Evolutionary conservation across 176 grass and related monocot species (phyloP), one percentile per base, ranked within the genome.

Genomic region (Luzula sylvatica): DNA sequence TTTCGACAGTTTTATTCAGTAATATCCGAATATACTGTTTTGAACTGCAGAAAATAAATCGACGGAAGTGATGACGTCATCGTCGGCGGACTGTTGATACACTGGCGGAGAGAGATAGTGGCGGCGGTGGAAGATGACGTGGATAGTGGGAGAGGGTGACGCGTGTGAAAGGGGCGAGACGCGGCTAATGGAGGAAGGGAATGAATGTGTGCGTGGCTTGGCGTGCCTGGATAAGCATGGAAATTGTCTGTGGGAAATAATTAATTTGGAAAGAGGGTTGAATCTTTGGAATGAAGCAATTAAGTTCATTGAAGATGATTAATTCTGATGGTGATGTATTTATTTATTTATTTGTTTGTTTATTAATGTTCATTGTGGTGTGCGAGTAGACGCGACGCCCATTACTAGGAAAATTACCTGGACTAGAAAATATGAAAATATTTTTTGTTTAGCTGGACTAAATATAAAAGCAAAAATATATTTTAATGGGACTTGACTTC

Each of bases 301-400:
- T 35, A 44, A 15, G 23, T 19, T 61, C 57, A 3, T 9, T 19
- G 30, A 35, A 35, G 30, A 35, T 25, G 16, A 32, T n/a, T n/a
- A n/a, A 1, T 26, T 11, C 11, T 35, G 30, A 35, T 35, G 30
- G 30, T 35, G 30, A 35, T 35, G 9, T 23, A 25, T n/a, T n/a
- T n/a, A n/a, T n/a, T n/a, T n/a, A n/a, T n/a, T n/a, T n/a, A n/a
- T n/a, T n/a, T n/a, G n/a, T n/a, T n/a, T n/a, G n/a, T n/a, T n/a
- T n/a, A n/a, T 23, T 18, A 18, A 46, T 41, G 23, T 54, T 44
- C 30, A 24, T 60, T 63, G 32, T 45, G 58, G 23, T 23, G 42
- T 46, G 58, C n/a, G n/a, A n/a, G n/a, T n/a, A 26, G 42, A 63
- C 58, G 42, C 58, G 58, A 20, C 42, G 42, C 22, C 15, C 58